Percentiles rank a stretch among this genome's conserved stretches.
Conservation (phyloP, 2,329 filamentous ascomycete species). For the Fusarium albosuccineum region DNA sequence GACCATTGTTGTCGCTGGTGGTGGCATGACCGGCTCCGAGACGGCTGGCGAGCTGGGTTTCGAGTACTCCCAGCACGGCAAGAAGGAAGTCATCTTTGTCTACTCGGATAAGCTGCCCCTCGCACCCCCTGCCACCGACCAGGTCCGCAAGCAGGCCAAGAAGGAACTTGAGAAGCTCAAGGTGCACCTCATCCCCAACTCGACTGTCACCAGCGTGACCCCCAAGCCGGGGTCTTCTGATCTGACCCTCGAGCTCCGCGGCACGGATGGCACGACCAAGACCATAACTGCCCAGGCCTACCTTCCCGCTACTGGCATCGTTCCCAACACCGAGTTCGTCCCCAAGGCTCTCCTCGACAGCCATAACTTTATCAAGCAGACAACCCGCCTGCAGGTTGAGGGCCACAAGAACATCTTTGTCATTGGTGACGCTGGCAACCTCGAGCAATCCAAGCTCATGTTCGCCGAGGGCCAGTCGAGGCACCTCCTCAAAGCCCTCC, state of each 20-base stretch:
- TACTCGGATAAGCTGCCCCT: slow-evolving; percentile 57
- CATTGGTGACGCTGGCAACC: slow-evolving; percentile 58
- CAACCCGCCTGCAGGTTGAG: slow-evolving; percentile 52
- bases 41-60: slow-evolving; percentile 64
- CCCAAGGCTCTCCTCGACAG: slow-evolving; percentile 54
- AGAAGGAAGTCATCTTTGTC: slow-evolving; percentile 62
- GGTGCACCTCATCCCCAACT: slow-evolving; percentile 57
- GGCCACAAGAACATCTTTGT: slow-evolving; percentile 58
- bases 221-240: slow-evolving; percentile 40
- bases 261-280: slow-evolving; percentile 50
- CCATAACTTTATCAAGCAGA: slow-evolving; percentile 54
- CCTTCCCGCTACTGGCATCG: slow-evolving; percentile 61
- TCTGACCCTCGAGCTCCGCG: slow-evolving; percentile 52
- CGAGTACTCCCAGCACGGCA: slow-evolving; percentile 57
- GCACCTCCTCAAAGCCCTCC: slow-evolving; percentile 53
- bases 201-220: slow-evolving; percentile 51
- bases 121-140: slow-evolving; percentile 46
- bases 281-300: slow-evolving; percentile 59
- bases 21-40: slow-evolving; percentile 65
- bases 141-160: slow-evolving; percentile 55
- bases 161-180: slow-evolving; percentile 59
- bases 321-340: slow-evolving; percentile 60
- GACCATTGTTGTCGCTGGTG: slow-evolving; percentile 65
- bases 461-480: slow-evolving; percentile 50
- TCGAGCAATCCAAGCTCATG: slow-evolving; percentile 53